These are phyloP conservation scores for Entophlyctis luteolus DNA, from an alignment of 192 early-diverging fungal species.

Conservation along the genomic window DNA sequence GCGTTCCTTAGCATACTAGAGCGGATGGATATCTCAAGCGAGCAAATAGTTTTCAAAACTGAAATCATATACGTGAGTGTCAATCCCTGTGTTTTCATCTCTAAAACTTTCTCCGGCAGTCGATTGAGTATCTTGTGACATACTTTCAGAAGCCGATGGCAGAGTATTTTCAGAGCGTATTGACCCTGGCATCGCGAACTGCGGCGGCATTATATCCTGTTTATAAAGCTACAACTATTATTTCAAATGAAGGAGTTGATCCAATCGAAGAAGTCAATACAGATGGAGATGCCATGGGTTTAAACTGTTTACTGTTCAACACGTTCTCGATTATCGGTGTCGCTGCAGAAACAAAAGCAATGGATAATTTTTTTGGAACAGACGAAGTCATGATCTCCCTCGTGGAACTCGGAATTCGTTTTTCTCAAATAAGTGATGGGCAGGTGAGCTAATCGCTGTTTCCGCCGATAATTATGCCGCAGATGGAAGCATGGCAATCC, in stretches of 20 bases:
- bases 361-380: neutral
- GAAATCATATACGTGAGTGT: conserved; percentile 64
- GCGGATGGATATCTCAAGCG: conserved; percentile 44
- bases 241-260: neutral
- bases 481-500: conserved; percentile 20
- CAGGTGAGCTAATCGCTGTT: neutral
- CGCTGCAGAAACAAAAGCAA: neutral
- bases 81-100: neutral
- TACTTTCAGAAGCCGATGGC: neutral
- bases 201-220: conserved; percentile 6
- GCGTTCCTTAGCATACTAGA: conserved; percentile 64
- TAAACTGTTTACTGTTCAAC: conserved; percentile 10
- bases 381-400: neutral
- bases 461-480: neutral
- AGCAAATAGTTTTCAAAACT: conserved; percentile 64
- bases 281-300: conserved; percentile 11
- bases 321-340: conserved; percentile 10
- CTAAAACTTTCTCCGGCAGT: conserved; percentile 2
- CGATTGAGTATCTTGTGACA: conserved; percentile 3
- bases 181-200: conserved; percentile 4
- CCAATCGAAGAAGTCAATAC: conserved; percentile 17
- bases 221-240: conserved; percentile 7
- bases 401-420: conserved; percentile 3
- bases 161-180: neutral
- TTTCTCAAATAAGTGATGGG: conserved; percentile 11